Percentiles rank a stretch among this genome's conserved stretches.
These are phyloP conservation scores for Tremella yokohamensis DNA, from an alignment of 768 basidiomycete genomes.

Conservation along the genomic window DNA sequence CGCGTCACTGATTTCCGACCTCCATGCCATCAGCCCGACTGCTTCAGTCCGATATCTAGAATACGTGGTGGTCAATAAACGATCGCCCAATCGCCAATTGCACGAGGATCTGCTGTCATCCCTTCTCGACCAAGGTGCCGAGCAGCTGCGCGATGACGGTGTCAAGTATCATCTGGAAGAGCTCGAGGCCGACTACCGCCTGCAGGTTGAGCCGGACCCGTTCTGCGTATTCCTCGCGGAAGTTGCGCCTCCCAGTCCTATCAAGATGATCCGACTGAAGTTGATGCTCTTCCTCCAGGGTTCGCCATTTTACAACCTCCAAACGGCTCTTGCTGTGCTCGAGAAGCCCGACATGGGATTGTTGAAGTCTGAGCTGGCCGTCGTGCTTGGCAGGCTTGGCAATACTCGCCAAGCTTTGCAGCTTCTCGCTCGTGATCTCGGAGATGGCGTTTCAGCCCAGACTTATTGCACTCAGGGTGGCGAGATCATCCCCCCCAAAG, in stretches of 20 bases:
- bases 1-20: slow-evolving; percentile 58
- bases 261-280: slow-evolving; percentile 71
- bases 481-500: slow-evolving; percentile 63
- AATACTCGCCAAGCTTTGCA: slow-evolving; percentile 65
- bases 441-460: slow-evolving; percentile 74
- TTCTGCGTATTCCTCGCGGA: slow-evolving; percentile 65
- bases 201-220: slow-evolving; percentile 29
- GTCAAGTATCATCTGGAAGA: slow-evolving; percentile 56
- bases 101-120: slow-evolving; percentile 67
- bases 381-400: slow-evolving; percentile 69
- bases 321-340: slow-evolving; percentile 55
- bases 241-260: slow-evolving; percentile 73
- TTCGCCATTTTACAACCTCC: slow-evolving; percentile 65
- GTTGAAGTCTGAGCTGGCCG: slow-evolving; percentile 69
- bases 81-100: slow-evolving; percentile 62
- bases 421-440: slow-evolving; percentile 65
- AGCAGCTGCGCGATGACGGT: slow-evolving; percentile 51
- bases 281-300: slow-evolving; percentile 75
- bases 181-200: slow-evolving; percentile 42
- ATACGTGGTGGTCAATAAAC: slow-evolving; percentile 69
- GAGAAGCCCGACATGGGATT: slow-evolving; percentile 55
- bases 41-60: slow-evolving; percentile 74
- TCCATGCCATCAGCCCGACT: slow-evolving; percentile 59
- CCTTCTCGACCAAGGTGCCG: slow-evolving; percentile 52
- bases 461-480: slow-evolving; percentile 80